A percentile compares a stretch with the other conserved stretches of the same genome.
phyloP scores from a whole-genome alignment of 352 stramenopile genomes.

The Plasmopara muralis region DNA sequence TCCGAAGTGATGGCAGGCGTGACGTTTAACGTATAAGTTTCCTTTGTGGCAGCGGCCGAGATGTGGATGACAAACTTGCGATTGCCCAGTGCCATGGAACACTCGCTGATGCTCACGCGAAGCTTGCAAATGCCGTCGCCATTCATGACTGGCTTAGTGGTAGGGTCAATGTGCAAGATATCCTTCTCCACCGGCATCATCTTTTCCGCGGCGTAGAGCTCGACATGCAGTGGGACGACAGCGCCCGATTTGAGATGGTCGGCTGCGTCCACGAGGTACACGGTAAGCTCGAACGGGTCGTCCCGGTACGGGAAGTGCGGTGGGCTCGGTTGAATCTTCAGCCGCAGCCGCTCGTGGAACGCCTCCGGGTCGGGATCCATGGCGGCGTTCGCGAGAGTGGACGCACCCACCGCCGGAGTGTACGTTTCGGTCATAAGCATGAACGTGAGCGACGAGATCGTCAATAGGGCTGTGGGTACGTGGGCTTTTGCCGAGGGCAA shows the following conservation, averaged over 20 bases:
- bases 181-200: slow-evolving; percentile 74
- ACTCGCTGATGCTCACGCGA: slow-evolving; percentile 71
- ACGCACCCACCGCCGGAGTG: slow-evolving; percentile 21
- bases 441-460: slow-evolving; percentile 5
- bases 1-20: slow-evolving; percentile 60
- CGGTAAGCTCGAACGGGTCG: slow-evolving; percentile 80
- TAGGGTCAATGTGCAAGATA: slow-evolving; percentile 72
- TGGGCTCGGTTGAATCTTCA: slow-evolving; percentile 82
- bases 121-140: slow-evolving; percentile 80
- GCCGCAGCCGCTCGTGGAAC: slow-evolving; percentile 53
- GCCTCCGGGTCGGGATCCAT: slow-evolving; percentile 46
- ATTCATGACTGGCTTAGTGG: slow-evolving; percentile 76
- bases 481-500: slow-evolving; percentile 7
- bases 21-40: slow-evolving; percentile 39
- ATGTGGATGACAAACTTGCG: slow-evolving; percentile 83
- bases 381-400: slow-evolving; percentile 17
- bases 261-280: slow-evolving; percentile 79
- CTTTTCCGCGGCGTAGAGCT: slow-evolving; percentile 80
- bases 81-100: slow-evolving; percentile 81
- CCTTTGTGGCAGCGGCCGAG: slow-evolving; percentile 48
- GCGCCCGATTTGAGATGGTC: slow-evolving; percentile 77
- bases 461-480: slow-evolving; percentile 6
- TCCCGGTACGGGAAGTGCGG: slow-evolving; percentile 83
- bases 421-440: slow-evolving; percentile 73
- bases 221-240: slow-evolving; percentile 70